Conservation (phyloP, 306 rosid species). For the Acacia confusa region DNA sequence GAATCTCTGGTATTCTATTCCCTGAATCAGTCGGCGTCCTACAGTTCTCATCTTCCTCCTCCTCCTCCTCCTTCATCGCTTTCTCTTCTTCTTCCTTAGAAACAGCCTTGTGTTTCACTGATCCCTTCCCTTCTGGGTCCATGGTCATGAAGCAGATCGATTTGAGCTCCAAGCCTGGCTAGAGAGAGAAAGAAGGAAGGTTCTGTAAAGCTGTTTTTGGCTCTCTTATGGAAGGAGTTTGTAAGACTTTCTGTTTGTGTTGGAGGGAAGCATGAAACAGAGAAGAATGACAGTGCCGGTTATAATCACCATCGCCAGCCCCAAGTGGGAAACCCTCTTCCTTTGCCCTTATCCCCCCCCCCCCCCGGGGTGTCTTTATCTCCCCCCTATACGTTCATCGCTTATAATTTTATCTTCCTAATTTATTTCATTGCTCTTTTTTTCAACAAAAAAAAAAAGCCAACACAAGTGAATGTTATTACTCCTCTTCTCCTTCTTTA, state of each 20-base stretch:
- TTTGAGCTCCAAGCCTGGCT: neutral
- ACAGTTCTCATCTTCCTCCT: constrained; percentile 29
- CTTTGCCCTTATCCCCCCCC: neutral
- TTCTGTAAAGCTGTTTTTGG: neutral
- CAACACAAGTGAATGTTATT: no score
- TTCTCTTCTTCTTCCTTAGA: neutral
- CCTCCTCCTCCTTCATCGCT: neutral
- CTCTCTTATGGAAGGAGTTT: neutral
- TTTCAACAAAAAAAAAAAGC: no score
- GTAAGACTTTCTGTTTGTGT: constrained; percentile 21
- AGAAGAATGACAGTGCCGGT: constrained; percentile 40
- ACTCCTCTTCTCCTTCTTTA: no score
- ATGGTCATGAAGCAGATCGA: constrained; percentile 3
- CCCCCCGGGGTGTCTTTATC: neutral
- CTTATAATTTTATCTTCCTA: neutral
- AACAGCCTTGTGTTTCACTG: neutral
- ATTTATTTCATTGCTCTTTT: neutral
- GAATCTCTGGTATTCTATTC: constrained; percentile 38
- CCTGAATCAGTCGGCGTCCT: constrained; percentile 49
- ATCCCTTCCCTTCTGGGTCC: constrained; percentile 7
- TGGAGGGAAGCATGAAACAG: constrained; percentile 35
- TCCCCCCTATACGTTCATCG: neutral
- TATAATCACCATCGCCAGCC: neutral
- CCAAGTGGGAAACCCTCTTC: neutral
- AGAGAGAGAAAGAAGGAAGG: neutral